Base-by-base conservation (phyloP, 2,329 filamentous ascomycete genomes). In the Cytospora piceae region DNA sequence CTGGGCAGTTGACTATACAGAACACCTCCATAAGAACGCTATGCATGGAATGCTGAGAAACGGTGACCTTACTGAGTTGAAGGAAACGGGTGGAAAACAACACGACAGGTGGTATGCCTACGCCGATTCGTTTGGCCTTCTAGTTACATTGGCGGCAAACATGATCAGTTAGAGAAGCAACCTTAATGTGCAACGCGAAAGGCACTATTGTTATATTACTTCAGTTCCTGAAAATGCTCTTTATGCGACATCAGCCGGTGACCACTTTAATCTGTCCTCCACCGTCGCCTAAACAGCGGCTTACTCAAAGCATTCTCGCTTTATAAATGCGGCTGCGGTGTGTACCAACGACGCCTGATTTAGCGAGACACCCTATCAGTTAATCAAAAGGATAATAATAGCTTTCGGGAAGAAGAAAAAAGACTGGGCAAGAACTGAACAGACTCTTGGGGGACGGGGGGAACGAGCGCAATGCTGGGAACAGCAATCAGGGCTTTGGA, bases 91-190 rank as follows among this genome's bases (percentile, higher is more conserved):
- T 37, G 62, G 56, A 31, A 27, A 64, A 31, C 42, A 64, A 46
- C 39, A 64, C 37, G 55, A 59, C 37, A 58, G 62, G 32, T 64
- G 62, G 62, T 64, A 64, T 54, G 55, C 62, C n/a, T 64, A 64
- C 32, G 62, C 62, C 49, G 62, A 64, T 56, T 64, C 62, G 31
- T 64, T 64, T 60, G 62, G 62, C 37, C 29, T 60, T 20, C 55
- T 64, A 31, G 62, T 64, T 32, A 64, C 62, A 22, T 57, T 64
- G 22, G 56, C 56, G 39, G 62, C 62, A 39, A 59, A 60, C 29
- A 54, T 64, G 62, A 61, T 68, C 52, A 55, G 8, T 62, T 62
- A n/a, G n/a, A 62, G 53, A 55, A 55, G 31, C 29, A 55, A 32
- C 17, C 27, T 34, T 55, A 15, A 34, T 34, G 29, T 55, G 29